These are phyloP conservation scores for Agastache rugosa DNA, from an alignment of 257 asterid species.

Conservation along the genomic window DNA sequence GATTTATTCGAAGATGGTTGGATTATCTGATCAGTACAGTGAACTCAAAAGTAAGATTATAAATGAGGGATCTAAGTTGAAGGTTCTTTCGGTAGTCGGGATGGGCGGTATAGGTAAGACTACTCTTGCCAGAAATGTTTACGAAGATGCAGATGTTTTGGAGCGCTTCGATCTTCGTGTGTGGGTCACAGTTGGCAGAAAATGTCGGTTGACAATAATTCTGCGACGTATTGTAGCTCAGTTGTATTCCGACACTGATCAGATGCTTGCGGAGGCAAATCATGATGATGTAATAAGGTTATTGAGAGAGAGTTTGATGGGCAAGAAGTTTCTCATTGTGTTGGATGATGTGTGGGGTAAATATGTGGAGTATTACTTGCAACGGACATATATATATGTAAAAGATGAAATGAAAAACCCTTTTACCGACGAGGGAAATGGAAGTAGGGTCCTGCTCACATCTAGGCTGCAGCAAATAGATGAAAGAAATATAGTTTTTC, in stretches of 20 bases:
- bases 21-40: conserved; percentile 2
- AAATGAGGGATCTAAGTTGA: not conserved
- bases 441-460: conserved; percentile 24
- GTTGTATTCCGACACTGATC: not conserved
- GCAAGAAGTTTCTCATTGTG: conserved; percentile 39
- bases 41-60: not conserved
- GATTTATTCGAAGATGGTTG: conserved; percentile 16
- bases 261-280: not conserved
- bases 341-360: conserved; percentile 50
- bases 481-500: not conserved
- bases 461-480: not conserved
- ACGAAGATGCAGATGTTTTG: not conserved
- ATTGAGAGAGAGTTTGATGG: conserved; percentile 24
- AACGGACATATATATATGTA: not conserved
- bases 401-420: conserved; percentile 8
- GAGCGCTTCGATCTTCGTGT: not conserved
- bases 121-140: conserved; percentile 4
- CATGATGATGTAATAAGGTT: not conserved
- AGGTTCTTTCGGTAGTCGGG: conserved; percentile 8
- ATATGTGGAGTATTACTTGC: not conserved
- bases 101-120: conserved; percentile 31
- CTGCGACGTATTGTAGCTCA: not conserved
- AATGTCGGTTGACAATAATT: not conserved
- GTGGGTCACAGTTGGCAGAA: not conserved
- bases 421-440: conserved; percentile 32